Conservation (phyloP, 176 grass and related monocot species). For the Dendrocalamus sinicus region DNA sequence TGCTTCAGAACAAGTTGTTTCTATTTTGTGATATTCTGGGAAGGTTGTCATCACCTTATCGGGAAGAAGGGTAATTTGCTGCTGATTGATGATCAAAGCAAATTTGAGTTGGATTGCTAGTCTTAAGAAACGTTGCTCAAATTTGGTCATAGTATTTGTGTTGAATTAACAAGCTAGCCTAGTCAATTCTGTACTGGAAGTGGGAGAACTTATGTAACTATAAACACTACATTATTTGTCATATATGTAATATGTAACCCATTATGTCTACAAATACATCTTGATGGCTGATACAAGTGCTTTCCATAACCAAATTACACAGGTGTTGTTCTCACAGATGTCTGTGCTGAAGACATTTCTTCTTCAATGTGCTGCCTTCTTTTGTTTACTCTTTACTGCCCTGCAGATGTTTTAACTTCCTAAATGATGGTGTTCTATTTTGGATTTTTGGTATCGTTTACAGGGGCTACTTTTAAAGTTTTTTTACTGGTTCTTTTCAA, state of each 20-base stretch:
- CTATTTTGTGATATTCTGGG: background rate
- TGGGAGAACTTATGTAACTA: background rate
- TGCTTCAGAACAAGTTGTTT: conserved; percentile 3
- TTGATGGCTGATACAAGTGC: conserved; percentile 23
- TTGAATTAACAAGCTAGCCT: background rate
- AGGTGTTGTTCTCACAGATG: no score
- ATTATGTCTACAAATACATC: conserved; percentile 21
- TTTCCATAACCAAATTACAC: conserved; percentile 27
- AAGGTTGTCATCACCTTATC: background rate
- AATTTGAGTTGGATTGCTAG: background rate
- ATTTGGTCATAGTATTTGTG: conserved; percentile 34
- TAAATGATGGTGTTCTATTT: conserved; percentile 1
- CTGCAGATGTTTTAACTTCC: conserved; percentile 17
- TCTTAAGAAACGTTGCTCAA: background rate
- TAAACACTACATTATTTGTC: conserved; percentile 21
- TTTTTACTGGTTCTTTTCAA: background rate
- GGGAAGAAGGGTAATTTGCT: background rate
- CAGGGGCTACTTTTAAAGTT: background rate
- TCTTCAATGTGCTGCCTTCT: background rate
- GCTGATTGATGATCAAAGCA: background rate
- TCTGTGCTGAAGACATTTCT: no score
- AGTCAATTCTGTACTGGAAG: background rate
- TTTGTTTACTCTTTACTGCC: conserved; percentile 10
- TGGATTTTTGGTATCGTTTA: background rate
- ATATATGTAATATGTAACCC: conserved; percentile 5